A percentile compares a stretch with the other conserved stretches of the same genome.
phyloP scores from a whole-genome alignment of 192 early-diverging fungal genomes.

The Rhizophagus clarus region DNA sequence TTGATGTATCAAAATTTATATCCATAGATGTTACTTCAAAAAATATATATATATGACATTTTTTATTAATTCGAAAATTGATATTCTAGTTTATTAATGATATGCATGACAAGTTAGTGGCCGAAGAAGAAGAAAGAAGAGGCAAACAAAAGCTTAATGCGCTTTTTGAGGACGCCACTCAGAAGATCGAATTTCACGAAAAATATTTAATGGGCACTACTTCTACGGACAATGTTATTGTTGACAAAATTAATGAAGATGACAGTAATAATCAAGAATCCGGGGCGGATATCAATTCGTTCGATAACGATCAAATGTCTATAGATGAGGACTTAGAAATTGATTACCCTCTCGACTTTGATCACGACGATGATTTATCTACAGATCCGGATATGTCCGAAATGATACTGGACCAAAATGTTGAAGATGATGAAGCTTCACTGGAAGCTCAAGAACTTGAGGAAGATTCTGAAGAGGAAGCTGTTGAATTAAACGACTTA shows the following conservation, averaged over 20 bases:
- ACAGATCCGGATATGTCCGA: not conserved
- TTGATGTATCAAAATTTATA: constrained; percentile 26
- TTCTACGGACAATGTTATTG: constrained; percentile 36
- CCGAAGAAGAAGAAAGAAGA: constrained; percentile 15
- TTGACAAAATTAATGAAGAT: constrained; percentile 38
- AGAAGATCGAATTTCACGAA: constrained; percentile 31
- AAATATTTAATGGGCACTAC: constrained; percentile 11
- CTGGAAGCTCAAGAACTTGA: constrained; percentile 34
- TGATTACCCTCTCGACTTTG: constrained; percentile 36
- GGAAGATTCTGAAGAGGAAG: constrained; percentile 34
- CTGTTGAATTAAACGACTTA: constrained; percentile 36
- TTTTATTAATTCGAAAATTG: constrained; percentile 13
- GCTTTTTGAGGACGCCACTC: constrained; percentile 28
- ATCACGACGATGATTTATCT: constrained; percentile 30
- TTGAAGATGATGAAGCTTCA: constrained; percentile 29
- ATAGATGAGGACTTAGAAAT: not conserved
- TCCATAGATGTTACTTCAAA: constrained; percentile 5
- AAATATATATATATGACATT: not conserved
- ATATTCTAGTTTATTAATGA: constrained; percentile 24
- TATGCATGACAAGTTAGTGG: constrained; percentile 25
- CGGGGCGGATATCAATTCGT: not conserved
- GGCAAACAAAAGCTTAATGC: constrained; percentile 38
- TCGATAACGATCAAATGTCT: constrained; percentile 3
- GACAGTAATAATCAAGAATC: constrained; percentile 34
- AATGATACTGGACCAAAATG: constrained; percentile 16